These are phyloP conservation scores for Pythium sp. DNA, from an alignment of 352 stramenopile genomes.

Conservation along the genomic window DNA sequence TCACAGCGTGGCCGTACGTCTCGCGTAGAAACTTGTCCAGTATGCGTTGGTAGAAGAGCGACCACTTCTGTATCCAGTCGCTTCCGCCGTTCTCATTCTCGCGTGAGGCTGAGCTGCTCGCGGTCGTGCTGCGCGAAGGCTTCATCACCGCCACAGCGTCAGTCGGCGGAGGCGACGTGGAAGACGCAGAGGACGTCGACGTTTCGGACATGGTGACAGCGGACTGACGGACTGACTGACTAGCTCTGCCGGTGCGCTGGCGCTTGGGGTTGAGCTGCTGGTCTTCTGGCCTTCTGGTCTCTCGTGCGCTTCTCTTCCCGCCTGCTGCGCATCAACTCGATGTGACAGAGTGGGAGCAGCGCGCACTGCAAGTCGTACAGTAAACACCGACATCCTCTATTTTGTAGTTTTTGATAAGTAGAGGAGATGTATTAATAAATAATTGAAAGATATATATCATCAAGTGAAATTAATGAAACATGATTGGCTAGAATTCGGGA, in stretches of 20 bases:
- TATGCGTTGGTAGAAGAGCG: constrained; percentile 23
- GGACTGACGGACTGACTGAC: not conserved
- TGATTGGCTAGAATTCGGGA: too few species aligned
- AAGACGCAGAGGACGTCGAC: constrained; percentile 1
- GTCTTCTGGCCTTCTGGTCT: not conserved
- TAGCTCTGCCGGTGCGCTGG: not conserved
- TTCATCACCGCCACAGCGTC: not conserved
- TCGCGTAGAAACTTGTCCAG: constrained; percentile 44
- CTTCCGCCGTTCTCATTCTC: not conserved
- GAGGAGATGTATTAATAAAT: too few species aligned
- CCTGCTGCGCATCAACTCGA: constrained; percentile 2
- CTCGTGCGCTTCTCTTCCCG: not conserved
- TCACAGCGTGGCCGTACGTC: constrained; percentile 55
- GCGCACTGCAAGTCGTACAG: not conserved
- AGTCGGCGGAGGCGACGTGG: not conserved
- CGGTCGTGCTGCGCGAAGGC: not conserved
- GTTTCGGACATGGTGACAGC: constrained; percentile 1
- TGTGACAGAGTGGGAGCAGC: constrained; percentile 7
- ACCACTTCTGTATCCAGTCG: constrained; percentile 20
- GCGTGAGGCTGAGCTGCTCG: not conserved
- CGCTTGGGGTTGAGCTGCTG: not conserved
- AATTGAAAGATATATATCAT: too few species aligned
- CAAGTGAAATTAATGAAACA: too few species aligned
- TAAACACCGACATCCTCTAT: not conserved
- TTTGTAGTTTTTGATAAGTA: too few species aligned